phyloP scores from a whole-genome alignment of 1,284 basidiomycete genomes.

The Ganoderma sinense region DNA sequence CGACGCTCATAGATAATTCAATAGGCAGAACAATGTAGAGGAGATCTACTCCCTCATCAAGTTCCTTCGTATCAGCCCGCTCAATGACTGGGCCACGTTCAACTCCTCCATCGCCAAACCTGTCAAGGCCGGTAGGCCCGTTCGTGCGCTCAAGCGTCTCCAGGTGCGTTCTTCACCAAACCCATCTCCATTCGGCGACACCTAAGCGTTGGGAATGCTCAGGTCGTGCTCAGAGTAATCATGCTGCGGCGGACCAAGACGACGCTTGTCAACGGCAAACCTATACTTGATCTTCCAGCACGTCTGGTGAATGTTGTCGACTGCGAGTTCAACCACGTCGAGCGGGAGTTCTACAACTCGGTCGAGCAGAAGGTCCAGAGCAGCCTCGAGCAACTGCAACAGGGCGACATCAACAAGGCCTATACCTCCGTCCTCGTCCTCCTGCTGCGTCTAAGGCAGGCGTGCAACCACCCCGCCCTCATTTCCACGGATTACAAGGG shows the following conservation, averaged over 20 bases:
- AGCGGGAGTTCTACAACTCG: slow-evolving; percentile 84
- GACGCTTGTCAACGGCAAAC: slow-evolving; percentile 84
- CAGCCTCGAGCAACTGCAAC: slow-evolving; percentile 77
- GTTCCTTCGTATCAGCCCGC: slow-evolving; percentile 87
- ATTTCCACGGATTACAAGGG: slow-evolving; percentile 78
- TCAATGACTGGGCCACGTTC: slow-evolving; percentile 85
- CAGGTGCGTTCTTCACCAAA: slow-evolving; percentile 56
- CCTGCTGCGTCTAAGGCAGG: slow-evolving; percentile 90
- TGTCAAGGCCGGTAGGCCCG: slow-evolving; percentile 75
- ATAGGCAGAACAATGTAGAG: slow-evolving; percentile 77
- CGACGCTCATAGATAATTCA: neutral
- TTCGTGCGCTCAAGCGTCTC: slow-evolving; percentile 83
- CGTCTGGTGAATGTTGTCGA: slow-evolving; percentile 78
- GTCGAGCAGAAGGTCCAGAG: slow-evolving; percentile 80
- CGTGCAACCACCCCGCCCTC: slow-evolving; percentile 89
- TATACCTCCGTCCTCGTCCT: slow-evolving; percentile 90
- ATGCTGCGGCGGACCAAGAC: slow-evolving; percentile 94
- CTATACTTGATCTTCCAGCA: slow-evolving; percentile 85
- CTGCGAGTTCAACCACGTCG: slow-evolving; percentile 77
- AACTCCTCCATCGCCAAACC: slow-evolving; percentile 82
- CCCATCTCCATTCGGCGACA: neutral
- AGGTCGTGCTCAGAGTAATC: slow-evolving; percentile 85
- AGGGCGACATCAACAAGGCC: slow-evolving; percentile 62
- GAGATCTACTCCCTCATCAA: slow-evolving; percentile 92
- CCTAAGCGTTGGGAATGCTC: neutral